A percentile compares a stretch with the other conserved stretches of the same genome.
Evolutionary conservation across 2,329 filamentous ascomycete species (phyloP).

Genomic region (Sclerotinia nivalis): DNA sequence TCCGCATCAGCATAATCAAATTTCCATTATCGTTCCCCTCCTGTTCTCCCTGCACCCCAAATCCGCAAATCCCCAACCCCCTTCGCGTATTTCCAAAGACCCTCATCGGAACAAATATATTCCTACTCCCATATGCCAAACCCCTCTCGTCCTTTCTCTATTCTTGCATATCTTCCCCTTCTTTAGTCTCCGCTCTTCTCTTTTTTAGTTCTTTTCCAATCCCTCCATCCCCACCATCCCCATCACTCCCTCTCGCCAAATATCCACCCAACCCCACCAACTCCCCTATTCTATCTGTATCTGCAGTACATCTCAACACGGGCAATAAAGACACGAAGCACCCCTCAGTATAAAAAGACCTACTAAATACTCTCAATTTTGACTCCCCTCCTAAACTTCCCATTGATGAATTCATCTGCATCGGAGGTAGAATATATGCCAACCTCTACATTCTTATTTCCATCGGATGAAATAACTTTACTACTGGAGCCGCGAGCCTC

Average conservation of each 20-base stretch:
- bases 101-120: conserved; percentile 50
- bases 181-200: conserved; percentile 43
- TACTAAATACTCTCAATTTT: conserved; percentile 78
- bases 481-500: not conserved
- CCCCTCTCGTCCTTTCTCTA: conserved; percentile 42
- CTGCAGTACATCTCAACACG: conserved; percentile 56
- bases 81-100: conserved; percentile 37
- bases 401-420: conserved; percentile 62
- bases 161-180: conserved; percentile 37
- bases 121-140: conserved; percentile 50
- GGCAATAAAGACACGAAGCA: conserved; percentile 79
- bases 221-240: conserved; percentile 28
- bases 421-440: conserved; percentile 48
- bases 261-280: conserved; percentile 75
- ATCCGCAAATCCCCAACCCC: conserved; percentile 27
- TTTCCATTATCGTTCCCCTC: conserved; percentile 40
- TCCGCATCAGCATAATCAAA: conserved; percentile 33
- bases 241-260: conserved; percentile 44
- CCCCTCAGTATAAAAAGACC: conserved; percentile 69
- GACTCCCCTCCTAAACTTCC: conserved; percentile 77
- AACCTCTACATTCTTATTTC: not conserved
- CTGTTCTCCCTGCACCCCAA: conserved; percentile 43
- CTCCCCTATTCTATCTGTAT: conserved; percentile 67
- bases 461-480: not conserved
- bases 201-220: conserved; percentile 37